Evolutionary conservation across 2,329 filamentous ascomycete genomes (phyloP).

Genomic region (Macroventuria anomochaeta): DNA sequence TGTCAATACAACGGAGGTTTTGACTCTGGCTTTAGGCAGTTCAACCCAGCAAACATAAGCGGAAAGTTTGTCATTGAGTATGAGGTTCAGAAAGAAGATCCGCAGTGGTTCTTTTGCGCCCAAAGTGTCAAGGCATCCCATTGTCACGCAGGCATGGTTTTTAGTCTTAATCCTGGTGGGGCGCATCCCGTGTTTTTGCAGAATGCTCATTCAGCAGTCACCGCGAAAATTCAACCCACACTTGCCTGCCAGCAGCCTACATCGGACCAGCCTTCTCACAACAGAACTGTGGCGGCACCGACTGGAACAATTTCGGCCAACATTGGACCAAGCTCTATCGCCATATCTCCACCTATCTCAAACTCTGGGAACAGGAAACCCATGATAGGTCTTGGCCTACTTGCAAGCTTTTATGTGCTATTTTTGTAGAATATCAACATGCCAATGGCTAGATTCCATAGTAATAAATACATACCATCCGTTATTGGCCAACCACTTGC

Average conservation of each 20-base stretch:
- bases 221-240: no score
- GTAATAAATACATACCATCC: background rate
- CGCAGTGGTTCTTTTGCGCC: slow-evolving; percentile 24
- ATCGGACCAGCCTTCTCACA: no score
- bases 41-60: slow-evolving; percentile 14
- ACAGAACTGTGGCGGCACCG: no score
- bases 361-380: no score
- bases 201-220: no score
- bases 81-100: slow-evolving; percentile 9
- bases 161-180: slow-evolving; percentile 19
- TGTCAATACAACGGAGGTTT: background rate
- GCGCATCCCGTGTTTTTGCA: slow-evolving; percentile 14
- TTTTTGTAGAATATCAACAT: no score
- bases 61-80: slow-evolving; percentile 14
- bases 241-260: no score
- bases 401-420: no score
- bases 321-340: no score
- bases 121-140: slow-evolving; percentile 12
- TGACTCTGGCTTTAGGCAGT: background rate
- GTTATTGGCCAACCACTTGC: background rate
- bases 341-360: no score
- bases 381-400: no score
- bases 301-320: no score
- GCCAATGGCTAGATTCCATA: background rate
- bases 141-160: slow-evolving; percentile 19